These are phyloP conservation scores for Lactuca sativa DNA, from an alignment of 129 eudicot genomes.

Conservation along the genomic window DNA sequence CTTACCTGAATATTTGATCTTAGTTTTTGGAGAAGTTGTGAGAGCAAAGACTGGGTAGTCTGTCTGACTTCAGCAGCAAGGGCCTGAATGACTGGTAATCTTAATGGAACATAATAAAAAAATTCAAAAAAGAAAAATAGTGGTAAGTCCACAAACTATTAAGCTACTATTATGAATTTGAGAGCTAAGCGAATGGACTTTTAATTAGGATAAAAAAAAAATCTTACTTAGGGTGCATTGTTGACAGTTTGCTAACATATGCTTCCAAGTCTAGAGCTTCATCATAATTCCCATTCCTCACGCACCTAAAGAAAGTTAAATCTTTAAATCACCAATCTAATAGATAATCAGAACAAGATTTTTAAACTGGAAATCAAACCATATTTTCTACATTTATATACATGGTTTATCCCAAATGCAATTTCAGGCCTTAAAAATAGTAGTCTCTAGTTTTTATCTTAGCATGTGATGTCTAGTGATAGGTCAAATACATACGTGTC, in stretches of 20 bases:
- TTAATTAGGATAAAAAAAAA: conserved; percentile 5
- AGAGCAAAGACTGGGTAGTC: conserved; percentile 87
- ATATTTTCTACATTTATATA: conserved; percentile 1
- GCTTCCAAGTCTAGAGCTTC: conserved; percentile 98
- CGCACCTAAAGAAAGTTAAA: conserved; percentile 55
- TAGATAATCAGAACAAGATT: too few relatives aligned
- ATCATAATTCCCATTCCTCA: conserved; percentile 96
- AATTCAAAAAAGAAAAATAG: neutral
- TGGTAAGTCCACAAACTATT: conserved; percentile 4
- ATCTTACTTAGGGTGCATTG: conserved; percentile 97
- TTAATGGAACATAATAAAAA: conserved; percentile 18
- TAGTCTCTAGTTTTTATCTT: conserved; percentile 25
- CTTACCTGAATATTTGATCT: conserved; percentile 88
- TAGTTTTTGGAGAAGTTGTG: conserved; percentile 96
- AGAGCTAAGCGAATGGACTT: conserved; percentile 3
- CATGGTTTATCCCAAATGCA: conserved; percentile 5
- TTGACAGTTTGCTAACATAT: conserved; percentile 78
- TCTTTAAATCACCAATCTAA: neutral
- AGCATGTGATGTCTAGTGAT: conserved; percentile 24
- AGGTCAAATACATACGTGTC: conserved; percentile 79
- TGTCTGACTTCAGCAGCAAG: conserved; percentile 84
- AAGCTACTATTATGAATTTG: conserved; percentile 16
- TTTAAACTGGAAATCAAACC: too few relatives aligned
- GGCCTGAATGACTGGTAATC: conserved; percentile 88
- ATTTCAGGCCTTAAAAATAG: conserved; percentile 13